Evolutionary conservation across 805 yeast species (phyloP).

Genomic region (Schwanniomyces sp.): DNA sequence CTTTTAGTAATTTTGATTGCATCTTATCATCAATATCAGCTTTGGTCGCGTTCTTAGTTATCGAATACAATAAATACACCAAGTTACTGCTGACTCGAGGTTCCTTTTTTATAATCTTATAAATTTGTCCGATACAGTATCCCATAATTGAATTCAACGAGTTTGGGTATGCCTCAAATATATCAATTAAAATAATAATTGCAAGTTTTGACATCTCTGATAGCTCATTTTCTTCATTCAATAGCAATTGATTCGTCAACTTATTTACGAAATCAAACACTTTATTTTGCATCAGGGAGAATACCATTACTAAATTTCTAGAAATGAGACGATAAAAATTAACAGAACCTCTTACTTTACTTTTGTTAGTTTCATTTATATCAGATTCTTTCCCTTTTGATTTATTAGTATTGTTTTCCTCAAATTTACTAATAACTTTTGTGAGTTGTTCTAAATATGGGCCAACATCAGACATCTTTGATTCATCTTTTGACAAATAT

Average conservation of each 20-base stretch:
- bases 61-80: conserved; percentile 28
- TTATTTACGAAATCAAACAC: conserved; percentile 38
- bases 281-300: conserved; percentile 31
- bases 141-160: conserved; percentile 34
- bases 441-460: conserved; percentile 21
- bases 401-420: conserved; percentile 5
- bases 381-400: not conserved
- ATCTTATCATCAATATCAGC: conserved; percentile 41
- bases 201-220: conserved; percentile 20
- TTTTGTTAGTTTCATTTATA: conserved; percentile 1
- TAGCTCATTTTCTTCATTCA: conserved; percentile 15
- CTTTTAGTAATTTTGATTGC: conserved; percentile 33
- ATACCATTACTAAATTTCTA: conserved; percentile 22
- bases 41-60: conserved; percentile 35
- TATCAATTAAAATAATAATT: conserved; percentile 33
- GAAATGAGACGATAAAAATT: conserved; percentile 30
- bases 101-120: conserved; percentile 38
- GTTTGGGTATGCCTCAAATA: conserved; percentile 37
- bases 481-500: not conserved
- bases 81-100: conserved; percentile 25
- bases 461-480: conserved; percentile 12
- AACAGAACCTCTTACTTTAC: conserved; percentile 4
- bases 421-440: conserved; percentile 23
- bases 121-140: conserved; percentile 34
- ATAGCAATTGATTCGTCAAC: conserved; percentile 25